A percentile compares a stretch with the other conserved stretches of the same genome.
Evolutionary conservation across 768 basidiomycete genomes (phyloP).

Genomic region (Lactarius hengduanensis): DNA sequence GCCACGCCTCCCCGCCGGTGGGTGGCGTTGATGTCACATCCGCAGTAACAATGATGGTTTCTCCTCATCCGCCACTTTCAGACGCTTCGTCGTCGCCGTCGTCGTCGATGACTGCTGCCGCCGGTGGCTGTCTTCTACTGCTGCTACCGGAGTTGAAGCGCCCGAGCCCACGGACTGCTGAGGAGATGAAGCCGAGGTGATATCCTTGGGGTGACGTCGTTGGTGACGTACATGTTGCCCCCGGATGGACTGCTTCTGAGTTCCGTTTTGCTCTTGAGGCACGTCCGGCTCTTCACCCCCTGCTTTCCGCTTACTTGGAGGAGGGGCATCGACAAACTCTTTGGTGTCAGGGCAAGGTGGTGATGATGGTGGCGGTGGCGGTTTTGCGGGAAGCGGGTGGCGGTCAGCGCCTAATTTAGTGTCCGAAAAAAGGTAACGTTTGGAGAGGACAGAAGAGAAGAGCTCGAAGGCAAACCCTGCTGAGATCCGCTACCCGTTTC

Average conservation of each 20-base stretch:
- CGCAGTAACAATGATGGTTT: conserved; percentile 21
- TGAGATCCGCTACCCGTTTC: conserved; percentile 12
- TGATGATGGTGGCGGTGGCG: not conserved
- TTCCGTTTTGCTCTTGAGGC: not conserved
- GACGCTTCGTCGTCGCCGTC: conserved; percentile 8
- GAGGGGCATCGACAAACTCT: not conserved
- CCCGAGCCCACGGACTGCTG: not conserved
- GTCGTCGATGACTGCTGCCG: not conserved
- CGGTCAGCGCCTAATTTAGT: too few relatives aligned
- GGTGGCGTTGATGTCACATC: conserved; percentile 12
- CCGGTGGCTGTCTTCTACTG: not conserved
- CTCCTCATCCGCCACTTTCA: conserved; percentile 18
- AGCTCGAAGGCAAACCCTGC: conserved; percentile 26
- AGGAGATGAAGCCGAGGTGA: not conserved
- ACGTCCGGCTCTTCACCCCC: conserved; percentile 4
- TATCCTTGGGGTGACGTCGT: conserved; percentile 12
- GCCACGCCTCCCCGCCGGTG: not conserved
- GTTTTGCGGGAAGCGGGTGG: conserved; percentile 10
- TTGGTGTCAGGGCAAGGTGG: not conserved
- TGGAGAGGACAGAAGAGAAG: conserved; percentile 13
- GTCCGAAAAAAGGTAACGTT: not conserved
- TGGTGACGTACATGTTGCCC: conserved; percentile 18
- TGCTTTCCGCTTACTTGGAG: conserved; percentile 2
- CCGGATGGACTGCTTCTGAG: conserved; percentile 14
- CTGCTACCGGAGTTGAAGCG: conserved; percentile 8